Percentiles rank a stretch among this genome's conserved stretches.
Evolutionary conservation across 306 rosid species (phyloP).

Genomic region (Canavalia ensiformis): DNA sequence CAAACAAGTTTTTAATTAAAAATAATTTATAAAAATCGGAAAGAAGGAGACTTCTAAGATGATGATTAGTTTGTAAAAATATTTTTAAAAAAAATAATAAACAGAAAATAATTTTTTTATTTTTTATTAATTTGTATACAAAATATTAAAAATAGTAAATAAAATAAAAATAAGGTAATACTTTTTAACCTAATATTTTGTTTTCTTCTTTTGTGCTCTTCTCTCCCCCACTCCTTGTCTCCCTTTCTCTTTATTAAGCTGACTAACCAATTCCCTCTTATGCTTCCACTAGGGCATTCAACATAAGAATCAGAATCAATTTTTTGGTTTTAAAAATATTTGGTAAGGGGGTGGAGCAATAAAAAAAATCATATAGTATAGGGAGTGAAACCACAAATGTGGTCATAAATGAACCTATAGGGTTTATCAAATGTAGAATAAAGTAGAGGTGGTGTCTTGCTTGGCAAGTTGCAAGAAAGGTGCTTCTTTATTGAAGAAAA

Average conservation of each 20-base stretch:
- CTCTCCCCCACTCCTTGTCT: background rate
- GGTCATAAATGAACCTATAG: slow-evolving; percentile 50
- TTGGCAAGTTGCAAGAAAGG: slow-evolving; percentile 62
- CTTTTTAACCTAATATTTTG: background rate
- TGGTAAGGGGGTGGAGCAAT: slow-evolving; percentile 7
- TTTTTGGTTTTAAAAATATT: background rate
- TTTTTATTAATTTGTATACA: too few species aligned
- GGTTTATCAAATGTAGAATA: slow-evolving; percentile 47
- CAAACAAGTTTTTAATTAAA: too few species aligned
- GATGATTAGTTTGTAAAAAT: too few species aligned
- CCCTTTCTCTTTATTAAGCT: background rate
- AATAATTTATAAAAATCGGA: too few species aligned
- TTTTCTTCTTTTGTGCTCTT: background rate
- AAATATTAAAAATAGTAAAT: too few species aligned
- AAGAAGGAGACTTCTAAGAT: too few species aligned
- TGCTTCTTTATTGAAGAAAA: slow-evolving; percentile 34
- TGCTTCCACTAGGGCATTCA: slow-evolving; percentile 22
- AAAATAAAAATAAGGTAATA: too few species aligned
- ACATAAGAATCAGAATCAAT: slow-evolving; percentile 29
- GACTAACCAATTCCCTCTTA: slow-evolving; percentile 12
- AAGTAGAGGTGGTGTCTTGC: slow-evolving; percentile 55
- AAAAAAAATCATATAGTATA: slow-evolving; percentile 23
- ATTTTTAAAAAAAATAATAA: too few species aligned
- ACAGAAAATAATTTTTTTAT: too few species aligned
- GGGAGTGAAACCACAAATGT: slow-evolving; percentile 41